Evolutionary conservation across 345 rosid genomes (phyloP).

Genomic region (Isatis tinctoria): DNA sequence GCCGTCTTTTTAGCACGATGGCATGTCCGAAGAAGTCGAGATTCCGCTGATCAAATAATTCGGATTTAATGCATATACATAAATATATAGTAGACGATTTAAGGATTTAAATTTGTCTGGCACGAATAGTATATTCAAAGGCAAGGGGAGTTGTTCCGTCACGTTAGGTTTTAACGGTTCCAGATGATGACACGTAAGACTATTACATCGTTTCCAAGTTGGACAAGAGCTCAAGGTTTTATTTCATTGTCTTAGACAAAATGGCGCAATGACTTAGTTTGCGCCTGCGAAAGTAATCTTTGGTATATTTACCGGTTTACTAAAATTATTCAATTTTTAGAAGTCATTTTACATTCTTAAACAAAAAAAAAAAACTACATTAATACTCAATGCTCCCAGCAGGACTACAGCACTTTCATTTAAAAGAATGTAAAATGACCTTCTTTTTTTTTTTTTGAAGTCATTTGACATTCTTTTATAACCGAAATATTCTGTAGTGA

Average conservation of each 20-base stretch:
- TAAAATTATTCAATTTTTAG: background rate
- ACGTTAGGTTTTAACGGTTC: slow-evolving; percentile 17
- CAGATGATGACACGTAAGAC: slow-evolving; percentile 6
- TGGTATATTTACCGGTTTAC: background rate
- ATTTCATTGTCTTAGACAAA: background rate
- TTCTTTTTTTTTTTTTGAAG: too few species aligned
- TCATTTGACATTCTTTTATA: background rate
- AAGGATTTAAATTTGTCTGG: background rate
- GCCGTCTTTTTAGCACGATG: slow-evolving; percentile 14
- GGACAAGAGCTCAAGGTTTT: background rate
- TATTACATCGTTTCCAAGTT: slow-evolving; percentile 10
- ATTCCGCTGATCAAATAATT: background rate
- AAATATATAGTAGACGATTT: background rate
- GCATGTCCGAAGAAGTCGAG: slow-evolving; percentile 5
- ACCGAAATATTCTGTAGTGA: background rate
- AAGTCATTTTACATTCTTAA: too few species aligned
- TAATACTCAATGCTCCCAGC: too few species aligned
- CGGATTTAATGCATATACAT: background rate
- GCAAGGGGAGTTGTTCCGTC: slow-evolving; percentile 28
- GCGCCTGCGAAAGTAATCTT: too few species aligned
- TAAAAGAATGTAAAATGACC: too few species aligned
- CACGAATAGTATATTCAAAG: slow-evolving; percentile 6
- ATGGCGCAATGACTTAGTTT: background rate
- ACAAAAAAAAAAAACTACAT: too few species aligned
- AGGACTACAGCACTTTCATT: too few species aligned